Evolutionary conservation across 2,329 filamentous ascomycete species (phyloP).

Genomic region (Apiospora malaysiana): DNA sequence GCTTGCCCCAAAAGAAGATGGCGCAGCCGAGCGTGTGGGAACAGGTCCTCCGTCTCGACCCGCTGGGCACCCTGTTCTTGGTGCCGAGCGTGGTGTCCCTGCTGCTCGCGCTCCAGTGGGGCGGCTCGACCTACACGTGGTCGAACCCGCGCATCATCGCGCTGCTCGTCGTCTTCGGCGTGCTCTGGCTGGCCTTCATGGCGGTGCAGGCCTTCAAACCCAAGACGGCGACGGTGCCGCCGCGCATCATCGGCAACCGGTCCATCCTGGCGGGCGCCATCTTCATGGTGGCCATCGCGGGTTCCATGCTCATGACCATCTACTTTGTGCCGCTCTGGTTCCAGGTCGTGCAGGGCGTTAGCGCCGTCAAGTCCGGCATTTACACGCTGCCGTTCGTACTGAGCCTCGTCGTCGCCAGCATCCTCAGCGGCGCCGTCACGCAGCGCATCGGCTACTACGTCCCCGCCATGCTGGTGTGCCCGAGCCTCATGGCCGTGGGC

Average conservation of each 20-base stretch:
- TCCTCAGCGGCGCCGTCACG: slow-evolving; percentile 54
- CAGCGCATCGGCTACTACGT: slow-evolving; percentile 65
- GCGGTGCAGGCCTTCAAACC: slow-evolving; percentile 59
- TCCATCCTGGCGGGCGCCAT: slow-evolving; percentile 54
- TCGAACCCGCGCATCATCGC: slow-evolving; percentile 57
- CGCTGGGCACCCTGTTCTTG: slow-evolving; percentile 64
- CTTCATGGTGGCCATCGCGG: slow-evolving; percentile 40
- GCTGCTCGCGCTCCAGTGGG: slow-evolving; percentile 69
- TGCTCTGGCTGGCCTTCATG: slow-evolving; percentile 53
- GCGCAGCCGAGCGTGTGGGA: slow-evolving; percentile 38
- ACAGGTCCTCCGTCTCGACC: slow-evolving; percentile 58
- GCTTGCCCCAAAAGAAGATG: slow-evolving; percentile 41
- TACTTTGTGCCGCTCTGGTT: slow-evolving; percentile 64
- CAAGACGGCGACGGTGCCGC: slow-evolving; percentile 62
- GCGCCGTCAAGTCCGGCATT: slow-evolving; percentile 60
- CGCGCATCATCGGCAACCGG: slow-evolving; percentile 59
- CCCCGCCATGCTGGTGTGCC: slow-evolving; percentile 59
- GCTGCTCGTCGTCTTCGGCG: slow-evolving; percentile 57
- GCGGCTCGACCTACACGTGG: slow-evolving; percentile 58
- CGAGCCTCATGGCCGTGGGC: slow-evolving; percentile 56
- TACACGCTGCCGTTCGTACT: slow-evolving; percentile 63
- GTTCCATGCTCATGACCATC: slow-evolving; percentile 58
- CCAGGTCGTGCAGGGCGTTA: slow-evolving; percentile 60
- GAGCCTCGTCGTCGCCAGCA: slow-evolving; percentile 58
- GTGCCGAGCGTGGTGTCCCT: slow-evolving; percentile 65